These are phyloP conservation scores for Trichoderma harzianum DNA, from an alignment of 2,329 filamentous ascomycete species.

Conservation along the genomic window DNA sequence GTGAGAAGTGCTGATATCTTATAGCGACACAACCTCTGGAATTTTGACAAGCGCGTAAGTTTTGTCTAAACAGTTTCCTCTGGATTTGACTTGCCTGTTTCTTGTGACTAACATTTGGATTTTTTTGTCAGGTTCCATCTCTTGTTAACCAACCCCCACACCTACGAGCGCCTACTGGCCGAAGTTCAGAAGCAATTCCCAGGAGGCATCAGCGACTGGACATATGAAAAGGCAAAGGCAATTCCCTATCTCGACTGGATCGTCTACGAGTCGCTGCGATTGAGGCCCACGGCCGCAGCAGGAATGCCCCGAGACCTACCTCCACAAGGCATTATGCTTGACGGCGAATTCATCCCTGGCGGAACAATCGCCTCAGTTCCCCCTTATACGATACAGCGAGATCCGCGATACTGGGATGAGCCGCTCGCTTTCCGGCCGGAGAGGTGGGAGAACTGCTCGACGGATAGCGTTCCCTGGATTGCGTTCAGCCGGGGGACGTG, in stretches of 20 bases:
- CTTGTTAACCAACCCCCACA: background rate
- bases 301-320: constrained; percentile 37
- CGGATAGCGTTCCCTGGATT: background rate
- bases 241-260: constrained; percentile 28
- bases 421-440: constrained; percentile 33
- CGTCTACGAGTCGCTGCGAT: constrained; percentile 40
- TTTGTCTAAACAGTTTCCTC: background rate
- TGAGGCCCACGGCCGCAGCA: constrained; percentile 36
- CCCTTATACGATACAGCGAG: constrained; percentile 20
- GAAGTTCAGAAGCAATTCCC: background rate
- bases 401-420: constrained; percentile 20
- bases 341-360: constrained; percentile 33
- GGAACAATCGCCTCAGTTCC: constrained; percentile 32
- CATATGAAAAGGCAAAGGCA: constrained; percentile 22
- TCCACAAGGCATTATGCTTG: constrained; percentile 33
- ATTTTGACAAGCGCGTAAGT: background rate
- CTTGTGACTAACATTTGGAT: background rate
- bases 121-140: background rate
- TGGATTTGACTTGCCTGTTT: background rate
- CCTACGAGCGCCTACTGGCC: background rate
- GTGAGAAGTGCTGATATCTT: background rate
- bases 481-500: constrained; percentile 26
- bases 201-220: constrained; percentile 1
- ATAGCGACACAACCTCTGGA: background rate
- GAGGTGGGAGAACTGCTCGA: constrained; percentile 27